Percentiles rank a stretch among this genome's conserved stretches.
These are phyloP conservation scores for Mycena polygramma DNA, from an alignment of 768 basidiomycete genomes.

Conservation along the genomic window DNA sequence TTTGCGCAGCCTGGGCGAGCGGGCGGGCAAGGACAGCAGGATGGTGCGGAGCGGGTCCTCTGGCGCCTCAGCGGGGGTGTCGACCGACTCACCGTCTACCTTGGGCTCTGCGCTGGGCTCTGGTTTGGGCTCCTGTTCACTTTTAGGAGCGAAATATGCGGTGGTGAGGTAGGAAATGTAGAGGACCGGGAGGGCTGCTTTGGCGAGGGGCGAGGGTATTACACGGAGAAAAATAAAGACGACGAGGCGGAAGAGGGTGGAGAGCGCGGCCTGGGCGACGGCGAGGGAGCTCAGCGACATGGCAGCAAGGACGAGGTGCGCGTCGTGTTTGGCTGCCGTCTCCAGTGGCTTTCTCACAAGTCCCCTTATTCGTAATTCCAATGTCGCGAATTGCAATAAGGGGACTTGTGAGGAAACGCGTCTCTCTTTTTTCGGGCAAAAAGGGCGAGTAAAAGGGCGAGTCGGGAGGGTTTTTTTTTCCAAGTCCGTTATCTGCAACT, in stretches of 20 bases:
- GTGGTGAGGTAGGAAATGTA: constrained; percentile 63
- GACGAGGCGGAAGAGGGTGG: constrained; percentile 56
- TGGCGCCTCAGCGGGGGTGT: neutral
- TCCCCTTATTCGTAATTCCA: no score
- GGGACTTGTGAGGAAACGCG: no score
- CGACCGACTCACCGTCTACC: neutral
- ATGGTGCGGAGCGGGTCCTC: constrained; percentile 39
- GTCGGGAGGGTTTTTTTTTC: no score
- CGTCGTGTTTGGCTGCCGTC: neutral
- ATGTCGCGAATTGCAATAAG: no score
- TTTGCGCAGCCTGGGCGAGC: constrained; percentile 32
- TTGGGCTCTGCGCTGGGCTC: neutral
- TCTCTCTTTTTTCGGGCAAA: no score
- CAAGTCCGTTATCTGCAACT: no score
- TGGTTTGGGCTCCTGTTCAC: neutral
- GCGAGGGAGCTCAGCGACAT: neutral
- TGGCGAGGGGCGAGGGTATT: constrained; percentile 27
- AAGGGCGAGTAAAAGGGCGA: no score
- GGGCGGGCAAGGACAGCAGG: constrained; percentile 50
- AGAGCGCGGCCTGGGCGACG: constrained; percentile 36
- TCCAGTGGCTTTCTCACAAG: no score
- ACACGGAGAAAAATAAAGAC: constrained; percentile 66
- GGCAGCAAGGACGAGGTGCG: neutral
- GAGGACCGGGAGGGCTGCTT: constrained; percentile 51
- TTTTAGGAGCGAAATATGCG: constrained; percentile 58